These are phyloP conservation scores for Bodo saltans DNA, from an alignment of 78 protist species.

Conservation along the genomic window DNA sequence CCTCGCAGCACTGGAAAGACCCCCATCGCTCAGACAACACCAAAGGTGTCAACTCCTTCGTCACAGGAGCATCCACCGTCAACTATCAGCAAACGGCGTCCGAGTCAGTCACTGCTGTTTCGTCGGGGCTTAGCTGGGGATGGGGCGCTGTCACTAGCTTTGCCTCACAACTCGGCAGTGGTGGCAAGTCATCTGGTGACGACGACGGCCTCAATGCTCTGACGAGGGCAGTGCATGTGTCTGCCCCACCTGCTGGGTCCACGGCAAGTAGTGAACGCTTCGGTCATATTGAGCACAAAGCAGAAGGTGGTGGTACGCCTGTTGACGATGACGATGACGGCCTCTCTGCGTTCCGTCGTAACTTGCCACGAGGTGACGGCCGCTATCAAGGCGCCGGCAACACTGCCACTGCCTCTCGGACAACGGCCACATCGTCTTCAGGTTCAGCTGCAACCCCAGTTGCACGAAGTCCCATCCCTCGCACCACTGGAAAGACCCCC, in stretches of 20 bases:
- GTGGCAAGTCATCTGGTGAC: neutral
- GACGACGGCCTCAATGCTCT: neutral
- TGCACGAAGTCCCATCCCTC: too few relatives aligned
- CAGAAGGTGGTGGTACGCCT: too few relatives aligned
- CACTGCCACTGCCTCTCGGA: neutral
- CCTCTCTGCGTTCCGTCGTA: neutral
- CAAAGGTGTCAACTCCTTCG: too few relatives aligned
- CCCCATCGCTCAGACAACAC: too few relatives aligned
- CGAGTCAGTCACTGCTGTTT: neutral
- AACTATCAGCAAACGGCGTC: neutral
- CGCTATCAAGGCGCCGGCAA: neutral
- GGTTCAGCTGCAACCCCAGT: too few relatives aligned
- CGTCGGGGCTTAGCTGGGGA: neutral
- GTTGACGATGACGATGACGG: neutral
- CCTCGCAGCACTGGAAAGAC: too few relatives aligned
- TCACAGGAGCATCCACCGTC: neutral
- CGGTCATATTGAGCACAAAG: neutral
- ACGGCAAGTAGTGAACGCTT: neutral
- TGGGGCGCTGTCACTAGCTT: neutral
- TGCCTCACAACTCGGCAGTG: neutral
- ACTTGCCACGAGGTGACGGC: neutral
- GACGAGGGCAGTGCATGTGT: too few relatives aligned
- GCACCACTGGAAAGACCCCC: too few relatives aligned
- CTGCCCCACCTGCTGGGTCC: neutral
- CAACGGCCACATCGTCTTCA: too few relatives aligned